These are phyloP conservation scores for Fraxinus nigra DNA, from an alignment of 305 asterid genomes.

Conservation along the genomic window DNA sequence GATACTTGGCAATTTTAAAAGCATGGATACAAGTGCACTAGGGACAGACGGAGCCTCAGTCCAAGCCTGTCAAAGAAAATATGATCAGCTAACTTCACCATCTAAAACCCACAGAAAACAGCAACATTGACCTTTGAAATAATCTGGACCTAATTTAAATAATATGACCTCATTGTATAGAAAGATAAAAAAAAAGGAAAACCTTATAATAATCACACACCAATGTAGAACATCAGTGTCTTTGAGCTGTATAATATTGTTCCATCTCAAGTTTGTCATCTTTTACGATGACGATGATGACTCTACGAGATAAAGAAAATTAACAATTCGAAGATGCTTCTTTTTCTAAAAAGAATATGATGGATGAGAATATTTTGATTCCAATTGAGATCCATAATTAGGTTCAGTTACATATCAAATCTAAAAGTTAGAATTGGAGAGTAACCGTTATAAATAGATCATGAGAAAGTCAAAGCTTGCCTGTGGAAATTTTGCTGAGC, in stretches of 20 bases:
- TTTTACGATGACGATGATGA: not conserved
- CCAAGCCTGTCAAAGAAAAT: conserved; percentile 45
- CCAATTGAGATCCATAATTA: not conserved
- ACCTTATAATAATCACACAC: not conserved
- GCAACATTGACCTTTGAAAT: not conserved
- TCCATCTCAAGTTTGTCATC: not conserved
- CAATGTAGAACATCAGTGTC: not conserved
- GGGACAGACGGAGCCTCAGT: conserved; percentile 72
- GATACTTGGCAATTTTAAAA: conserved; percentile 64
- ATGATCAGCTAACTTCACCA: not conserved
- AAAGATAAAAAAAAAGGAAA: not conserved
- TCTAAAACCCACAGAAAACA: not conserved
- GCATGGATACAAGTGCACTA: conserved; percentile 76
- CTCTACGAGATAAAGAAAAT: not conserved
- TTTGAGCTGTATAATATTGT: not conserved
- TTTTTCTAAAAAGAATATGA: not conserved
- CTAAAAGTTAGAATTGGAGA: not conserved
- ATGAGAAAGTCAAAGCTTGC: conserved; percentile 38
- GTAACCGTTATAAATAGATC: conserved; percentile 7
- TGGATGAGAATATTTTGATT: not conserved
- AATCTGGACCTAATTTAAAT: not conserved
- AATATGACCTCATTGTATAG: not conserved
- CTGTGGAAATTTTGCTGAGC: conserved; percentile 93
- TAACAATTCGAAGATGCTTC: not conserved
- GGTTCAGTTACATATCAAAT: not conserved